These are phyloP conservation scores for Nothophytophthora sp. DNA, from an alignment of 352 stramenopile genomes.

Conservation along the genomic window DNA sequence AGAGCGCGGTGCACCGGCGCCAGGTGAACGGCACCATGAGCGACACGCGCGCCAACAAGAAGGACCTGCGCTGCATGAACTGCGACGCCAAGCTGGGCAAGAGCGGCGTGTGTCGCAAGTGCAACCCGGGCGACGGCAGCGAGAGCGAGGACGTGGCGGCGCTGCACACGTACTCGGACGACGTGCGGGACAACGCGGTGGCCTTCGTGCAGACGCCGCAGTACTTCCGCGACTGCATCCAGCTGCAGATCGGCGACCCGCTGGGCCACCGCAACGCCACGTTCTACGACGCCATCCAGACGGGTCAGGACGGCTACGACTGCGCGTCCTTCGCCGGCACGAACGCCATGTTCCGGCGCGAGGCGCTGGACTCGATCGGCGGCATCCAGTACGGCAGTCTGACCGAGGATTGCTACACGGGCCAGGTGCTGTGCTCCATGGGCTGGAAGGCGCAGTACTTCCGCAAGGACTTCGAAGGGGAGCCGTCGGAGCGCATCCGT, in stretches of 20 bases:
- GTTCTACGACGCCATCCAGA: slow-evolving; percentile 91
- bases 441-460: slow-evolving; percentile 91
- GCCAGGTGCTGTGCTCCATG: slow-evolving; percentile 82
- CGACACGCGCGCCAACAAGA: slow-evolving; percentile 65
- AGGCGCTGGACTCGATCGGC: slow-evolving; percentile 89
- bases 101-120: slow-evolving; percentile 73
- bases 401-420: slow-evolving; percentile 91
- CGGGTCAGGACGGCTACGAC: slow-evolving; percentile 86
- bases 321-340: slow-evolving; percentile 88
- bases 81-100: slow-evolving; percentile 77
- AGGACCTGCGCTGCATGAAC: slow-evolving; percentile 74
- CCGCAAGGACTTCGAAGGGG: slow-evolving; percentile 89
- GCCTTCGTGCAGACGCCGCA: slow-evolving; percentile 90
- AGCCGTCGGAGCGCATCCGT: slow-evolving; percentile 84
- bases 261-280: slow-evolving; percentile 91
- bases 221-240: slow-evolving; percentile 89
- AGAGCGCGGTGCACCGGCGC: slow-evolving; percentile 74
- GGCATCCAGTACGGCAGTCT: slow-evolving; percentile 90
- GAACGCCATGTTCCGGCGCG: slow-evolving; percentile 88
- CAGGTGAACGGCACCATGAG: slow-evolving; percentile 84
- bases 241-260: slow-evolving; percentile 81
- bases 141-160: slow-evolving; percentile 54
- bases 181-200: slow-evolving; percentile 86
- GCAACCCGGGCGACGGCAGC: slow-evolving; percentile 47
- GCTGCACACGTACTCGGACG: slow-evolving; percentile 79